Base-by-base conservation (phyloP, 2,329 filamentous ascomycete genomes). In the Fusarium armeniacum region DNA sequence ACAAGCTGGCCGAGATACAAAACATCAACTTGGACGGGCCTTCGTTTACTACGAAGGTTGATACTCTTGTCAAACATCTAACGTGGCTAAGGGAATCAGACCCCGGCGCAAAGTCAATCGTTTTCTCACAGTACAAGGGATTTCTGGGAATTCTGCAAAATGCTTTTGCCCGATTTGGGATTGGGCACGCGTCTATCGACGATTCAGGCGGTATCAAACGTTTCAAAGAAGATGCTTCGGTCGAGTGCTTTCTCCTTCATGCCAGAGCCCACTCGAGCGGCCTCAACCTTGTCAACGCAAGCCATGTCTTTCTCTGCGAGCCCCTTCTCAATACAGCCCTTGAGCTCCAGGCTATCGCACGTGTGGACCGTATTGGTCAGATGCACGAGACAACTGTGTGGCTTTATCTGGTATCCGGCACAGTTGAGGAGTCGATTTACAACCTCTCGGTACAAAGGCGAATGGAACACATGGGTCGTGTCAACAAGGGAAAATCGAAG, bases 281-380 rank as follows among this genome's bases (percentile, higher is more conserved):
- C 0, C 84, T 99, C 32, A 98, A 97, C 66, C 86, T 99, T 0
- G 91, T 97, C 70, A 95, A 97, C 74, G 96, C 95, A 6, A 97
- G 90, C 49, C 94, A 98, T 76, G 94, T 98, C 2, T 97, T 98
- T 76, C 86, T 99, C 6, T 97, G 94, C 78, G 96, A 99, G 77
- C 96, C 96, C 4, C 83, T 98, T 5, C 89, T 98, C 72, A 97
- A 98, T 76, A 95, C 95, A 0, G 94, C 94, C 0, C 89, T 99
- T 18, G 96, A 98, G 79, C 85, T 98, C 12, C 96, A 99, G 79
- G 95, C 94, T 16, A 97, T 98, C 75, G 94, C 95, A 1, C 91
- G 96, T 58, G 94, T 99, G 2, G 94, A 99, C 77, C 89, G 96
- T 36, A 99, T 99, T 68, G 96, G 96, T 0, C 96, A 98, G 79